phyloP scores from a whole-genome alignment of 2,329 filamentous ascomycete species.

The Penicillium occitanis region DNA sequence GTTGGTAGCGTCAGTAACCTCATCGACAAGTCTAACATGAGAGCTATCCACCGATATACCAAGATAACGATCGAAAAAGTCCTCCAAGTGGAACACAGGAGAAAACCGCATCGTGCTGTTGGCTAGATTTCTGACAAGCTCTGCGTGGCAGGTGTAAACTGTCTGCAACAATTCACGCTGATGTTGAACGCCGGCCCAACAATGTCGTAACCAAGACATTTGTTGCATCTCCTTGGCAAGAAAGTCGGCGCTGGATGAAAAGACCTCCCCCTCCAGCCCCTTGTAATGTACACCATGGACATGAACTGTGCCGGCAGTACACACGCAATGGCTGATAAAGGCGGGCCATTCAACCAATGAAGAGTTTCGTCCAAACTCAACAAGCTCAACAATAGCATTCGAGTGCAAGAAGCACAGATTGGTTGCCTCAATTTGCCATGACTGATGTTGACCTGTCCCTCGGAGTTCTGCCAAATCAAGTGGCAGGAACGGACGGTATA shows the following conservation, averaged over 20 bases:
- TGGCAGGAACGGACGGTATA: constrained; percentile 83
- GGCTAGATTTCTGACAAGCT: constrained; percentile 71
- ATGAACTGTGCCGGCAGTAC: constrained; percentile 83
- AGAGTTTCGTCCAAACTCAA: constrained; percentile 73
- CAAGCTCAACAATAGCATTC: constrained; percentile 80
- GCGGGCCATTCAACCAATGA: constrained; percentile 79
- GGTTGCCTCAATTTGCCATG: constrained; percentile 89
- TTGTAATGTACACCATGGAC: constrained; percentile 82
- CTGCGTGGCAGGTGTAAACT: constrained; percentile 75
- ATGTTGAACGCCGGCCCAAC: constrained; percentile 76
- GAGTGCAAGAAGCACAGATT: constrained; percentile 84
- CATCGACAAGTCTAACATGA: constrained; percentile 69
- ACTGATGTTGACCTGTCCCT: constrained; percentile 79
- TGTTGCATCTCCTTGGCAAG: constrained; percentile 77
- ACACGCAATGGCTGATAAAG: constrained; percentile 83
- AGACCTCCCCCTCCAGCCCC: constrained; percentile 61
- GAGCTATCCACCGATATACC: constrained; percentile 71
- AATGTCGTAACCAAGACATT: constrained; percentile 69
- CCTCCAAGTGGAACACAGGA: constrained; percentile 78
- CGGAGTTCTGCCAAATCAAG: constrained; percentile 79
- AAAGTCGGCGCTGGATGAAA: constrained; percentile 66
- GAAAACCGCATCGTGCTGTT: constrained; percentile 71
- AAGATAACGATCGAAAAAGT: constrained; percentile 82
- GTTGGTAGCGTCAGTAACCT: constrained; percentile 57
- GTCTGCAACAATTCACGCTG: constrained; percentile 75